Conservation (phyloP, 805 yeast species). For the Kockiozyma suomiensis region DNA sequence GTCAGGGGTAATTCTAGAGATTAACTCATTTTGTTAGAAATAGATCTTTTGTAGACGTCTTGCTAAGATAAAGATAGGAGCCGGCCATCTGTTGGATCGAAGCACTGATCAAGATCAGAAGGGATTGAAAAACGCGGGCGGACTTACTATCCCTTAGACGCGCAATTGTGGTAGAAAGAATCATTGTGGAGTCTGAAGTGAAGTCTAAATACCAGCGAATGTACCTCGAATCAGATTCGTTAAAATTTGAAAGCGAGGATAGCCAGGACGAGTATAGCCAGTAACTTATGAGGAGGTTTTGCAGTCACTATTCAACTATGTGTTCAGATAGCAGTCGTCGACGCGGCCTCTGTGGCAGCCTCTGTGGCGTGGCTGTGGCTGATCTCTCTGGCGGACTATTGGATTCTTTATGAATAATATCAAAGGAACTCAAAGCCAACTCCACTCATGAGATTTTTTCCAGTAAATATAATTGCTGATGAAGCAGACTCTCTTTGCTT, state of each 20-base stretch:
- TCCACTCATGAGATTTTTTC: no score
- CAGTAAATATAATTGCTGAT: no score
- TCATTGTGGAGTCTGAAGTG: constrained; percentile 22
- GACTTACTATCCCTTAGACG: constrained; percentile 32
- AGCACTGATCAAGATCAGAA: neutral
- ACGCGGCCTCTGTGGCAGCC: neutral
- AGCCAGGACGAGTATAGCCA: no score
- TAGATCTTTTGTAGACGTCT: no score
- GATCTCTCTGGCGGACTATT: neutral
- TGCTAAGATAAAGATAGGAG: no score
- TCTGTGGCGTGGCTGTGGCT: neutral
- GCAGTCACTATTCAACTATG: neutral
- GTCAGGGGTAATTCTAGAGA: constrained; percentile 78
- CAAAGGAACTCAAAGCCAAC: no score
- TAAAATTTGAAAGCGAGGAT: no score
- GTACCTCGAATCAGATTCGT: no score
- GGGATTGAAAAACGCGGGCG: neutral
- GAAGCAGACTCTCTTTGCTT: no score
- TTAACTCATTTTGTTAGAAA: neutral
- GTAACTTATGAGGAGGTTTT: no score
- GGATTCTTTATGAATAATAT: neutral
- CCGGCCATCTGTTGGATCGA: neutral
- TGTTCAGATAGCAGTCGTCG: neutral
- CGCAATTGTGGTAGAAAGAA: constrained; percentile 33
- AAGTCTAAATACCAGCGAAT: no score